phyloP scores from a whole-genome alignment of 2,329 filamentous ascomycete species.

The Hirsutella minnesotensis region DNA sequence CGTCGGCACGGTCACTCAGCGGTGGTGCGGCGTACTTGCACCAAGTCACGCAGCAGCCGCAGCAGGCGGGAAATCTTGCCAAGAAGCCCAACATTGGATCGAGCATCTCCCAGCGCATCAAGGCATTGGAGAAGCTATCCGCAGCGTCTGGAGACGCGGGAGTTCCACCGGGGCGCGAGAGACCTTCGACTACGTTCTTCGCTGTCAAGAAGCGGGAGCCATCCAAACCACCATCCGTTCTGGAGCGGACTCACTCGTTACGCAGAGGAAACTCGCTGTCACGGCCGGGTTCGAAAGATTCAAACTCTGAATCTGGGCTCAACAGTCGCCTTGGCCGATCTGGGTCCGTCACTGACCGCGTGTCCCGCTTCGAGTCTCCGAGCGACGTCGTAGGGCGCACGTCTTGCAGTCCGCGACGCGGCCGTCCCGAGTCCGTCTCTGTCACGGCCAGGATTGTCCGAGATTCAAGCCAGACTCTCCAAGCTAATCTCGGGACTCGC shows the following conservation, averaged over 20 bases:
- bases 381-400: slow-evolving; percentile 10
- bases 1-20: slow-evolving; percentile 40
- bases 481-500: slow-evolving; percentile 26
- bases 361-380: slow-evolving; percentile 41
- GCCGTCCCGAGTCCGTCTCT: slow-evolving; percentile 65
- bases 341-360: slow-evolving; percentile 40
- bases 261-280: slow-evolving; percentile 16
- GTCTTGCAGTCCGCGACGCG: slow-evolving; percentile 24
- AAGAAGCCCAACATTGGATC: slow-evolving; percentile 71
- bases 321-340: slow-evolving; percentile 32
- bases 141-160: slow-evolving; percentile 19
- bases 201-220: slow-evolving; percentile 42
- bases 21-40: slow-evolving; percentile 44
- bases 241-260: slow-evolving; percentile 30
- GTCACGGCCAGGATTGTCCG: slow-evolving; percentile 78
- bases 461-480: slow-evolving; percentile 37
- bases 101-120: slow-evolving; percentile 88
- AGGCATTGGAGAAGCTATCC: slow-evolving; percentile 75
- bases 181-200: slow-evolving; percentile 44
- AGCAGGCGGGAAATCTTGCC: slow-evolving; percentile 36
- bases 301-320: slow-evolving; percentile 30
- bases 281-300: slow-evolving; percentile 31
- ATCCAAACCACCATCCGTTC: slow-evolving; percentile 32
- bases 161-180: slow-evolving; percentile 16
- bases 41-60: slow-evolving; percentile 41